Evolutionary conservation across 1,139 yeast species (phyloP).

Genomic region (Nadsonia starkeyi-henricii): DNA sequence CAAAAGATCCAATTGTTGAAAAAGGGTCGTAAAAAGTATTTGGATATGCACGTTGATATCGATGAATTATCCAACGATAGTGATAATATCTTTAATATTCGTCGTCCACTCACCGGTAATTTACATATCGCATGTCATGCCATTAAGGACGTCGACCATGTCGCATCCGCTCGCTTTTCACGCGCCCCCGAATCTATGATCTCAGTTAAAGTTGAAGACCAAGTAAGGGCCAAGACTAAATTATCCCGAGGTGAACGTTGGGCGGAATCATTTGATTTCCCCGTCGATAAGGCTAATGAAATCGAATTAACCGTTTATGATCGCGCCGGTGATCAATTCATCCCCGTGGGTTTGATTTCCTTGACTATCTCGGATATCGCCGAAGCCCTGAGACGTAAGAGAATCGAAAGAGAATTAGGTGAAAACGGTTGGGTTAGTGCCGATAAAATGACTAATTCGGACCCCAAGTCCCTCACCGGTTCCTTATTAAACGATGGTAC

Average conservation of each 20-base stretch:
- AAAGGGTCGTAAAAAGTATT: constrained; percentile 73
- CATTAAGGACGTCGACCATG: constrained; percentile 82
- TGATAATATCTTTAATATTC: constrained; percentile 36
- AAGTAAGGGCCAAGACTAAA: constrained; percentile 61
- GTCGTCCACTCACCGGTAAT: constrained; percentile 74
- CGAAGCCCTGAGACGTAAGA: constrained; percentile 85
- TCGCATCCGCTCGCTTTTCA: constrained; percentile 65
- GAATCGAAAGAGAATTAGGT: constrained; percentile 61
- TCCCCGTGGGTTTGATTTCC: constrained; percentile 95
- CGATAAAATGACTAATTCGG: constrained; percentile 3
- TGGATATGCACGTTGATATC: constrained; percentile 74
- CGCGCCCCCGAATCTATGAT: constrained; percentile 72
- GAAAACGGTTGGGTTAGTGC: constrained; percentile 86
- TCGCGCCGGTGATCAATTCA: constrained; percentile 45
- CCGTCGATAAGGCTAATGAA: constrained; percentile 84
- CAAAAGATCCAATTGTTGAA: constrained; percentile 74
- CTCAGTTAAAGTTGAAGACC: constrained; percentile 74
- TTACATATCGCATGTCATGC: constrained; percentile 58
- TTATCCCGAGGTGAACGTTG: constrained; percentile 68
- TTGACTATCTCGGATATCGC: constrained; percentile 77
- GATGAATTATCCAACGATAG: constrained; percentile 34
- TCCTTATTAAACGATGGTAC: no score
- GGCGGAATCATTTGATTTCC: constrained; percentile 69
- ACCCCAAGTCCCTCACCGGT: no score
- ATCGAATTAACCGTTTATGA: constrained; percentile 80